A percentile compares a stretch with the other conserved stretches of the same genome.
Conservation (phyloP, 192 early-diverging fungal genomes). For the Dissophora globulifera region DNA sequence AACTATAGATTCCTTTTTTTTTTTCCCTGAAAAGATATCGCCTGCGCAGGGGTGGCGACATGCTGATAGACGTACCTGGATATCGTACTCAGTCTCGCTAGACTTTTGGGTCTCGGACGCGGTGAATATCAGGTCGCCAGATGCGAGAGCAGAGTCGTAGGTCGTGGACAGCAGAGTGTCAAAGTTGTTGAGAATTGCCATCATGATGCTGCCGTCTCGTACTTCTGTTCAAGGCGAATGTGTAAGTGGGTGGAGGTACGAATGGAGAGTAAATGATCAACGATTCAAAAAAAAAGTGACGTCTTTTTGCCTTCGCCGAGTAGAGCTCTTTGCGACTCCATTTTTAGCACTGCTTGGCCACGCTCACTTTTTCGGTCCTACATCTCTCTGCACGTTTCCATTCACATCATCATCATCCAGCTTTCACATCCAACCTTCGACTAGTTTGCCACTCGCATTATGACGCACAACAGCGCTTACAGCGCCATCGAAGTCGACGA, state of each 20-base stretch:
- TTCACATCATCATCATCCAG: not conserved
- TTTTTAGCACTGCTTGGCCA: too few relatives aligned
- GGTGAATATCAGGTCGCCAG: conserved; percentile 20
- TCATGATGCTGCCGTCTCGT: too few relatives aligned
- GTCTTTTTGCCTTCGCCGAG: too few relatives aligned
- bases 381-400: not conserved
- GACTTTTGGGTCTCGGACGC: conserved; percentile 15
- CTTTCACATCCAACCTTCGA: not conserved
- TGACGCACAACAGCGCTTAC: conserved; percentile 32
- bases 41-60: too few relatives aligned
- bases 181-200: conserved; percentile 4
- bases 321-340: too few relatives aligned
- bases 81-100: conserved; percentile 21
- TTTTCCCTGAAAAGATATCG: too few relatives aligned
- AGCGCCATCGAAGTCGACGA: conserved; percentile 51
- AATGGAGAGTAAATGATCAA: too few relatives aligned
- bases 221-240: too few relatives aligned
- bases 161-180: conserved; percentile 9
- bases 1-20: too few relatives aligned
- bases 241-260: not conserved
- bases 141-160: conserved; percentile 18
- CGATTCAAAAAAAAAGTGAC: too few relatives aligned
- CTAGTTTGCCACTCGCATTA: not conserved
- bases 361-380: too few relatives aligned
- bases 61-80: conserved; percentile 21